phyloP scores from a whole-genome alignment of 306 rosid genomes.

The Cicer chorassanicum region DNA sequence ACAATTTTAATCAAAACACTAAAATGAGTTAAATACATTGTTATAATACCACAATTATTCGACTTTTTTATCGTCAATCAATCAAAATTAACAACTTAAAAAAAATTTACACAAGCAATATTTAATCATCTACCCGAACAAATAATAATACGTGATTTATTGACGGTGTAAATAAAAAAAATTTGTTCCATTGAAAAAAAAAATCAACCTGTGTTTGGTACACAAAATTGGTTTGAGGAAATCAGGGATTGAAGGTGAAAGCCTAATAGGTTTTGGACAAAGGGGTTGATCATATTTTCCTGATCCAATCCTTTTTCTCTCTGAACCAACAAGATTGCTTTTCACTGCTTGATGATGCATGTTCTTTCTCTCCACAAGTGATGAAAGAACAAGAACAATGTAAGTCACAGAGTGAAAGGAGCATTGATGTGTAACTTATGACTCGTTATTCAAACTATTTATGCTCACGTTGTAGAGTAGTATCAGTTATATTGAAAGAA shows the following conservation, averaged over 20 bases:
- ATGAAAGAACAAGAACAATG: constrained; percentile 7
- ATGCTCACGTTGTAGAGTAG: constrained; percentile 43
- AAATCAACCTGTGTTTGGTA: constrained; percentile 61
- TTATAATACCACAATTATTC: background rate
- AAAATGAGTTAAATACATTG: background rate
- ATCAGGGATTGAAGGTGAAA: constrained; percentile 62
- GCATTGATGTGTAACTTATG: constrained; percentile 44
- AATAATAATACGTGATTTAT: too few relatives aligned
- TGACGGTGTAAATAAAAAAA: background rate
- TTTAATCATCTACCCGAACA: too few relatives aligned
- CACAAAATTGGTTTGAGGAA: constrained; percentile 72
- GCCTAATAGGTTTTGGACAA: constrained; percentile 75
- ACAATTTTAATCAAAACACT: background rate
- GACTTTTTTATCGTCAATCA: background rate
- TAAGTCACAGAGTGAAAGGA: constrained; percentile 50
- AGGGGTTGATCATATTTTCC: constrained; percentile 59
- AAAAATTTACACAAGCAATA: too few relatives aligned
- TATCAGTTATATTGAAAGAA: constrained; percentile 43
- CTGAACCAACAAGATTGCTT: constrained; percentile 56
- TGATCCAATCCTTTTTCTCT: constrained; percentile 49
- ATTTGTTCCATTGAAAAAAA: background rate
- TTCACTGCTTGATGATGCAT: constrained; percentile 70
- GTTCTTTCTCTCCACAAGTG: constrained; percentile 27
- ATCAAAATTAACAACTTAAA: too few relatives aligned
- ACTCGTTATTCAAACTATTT: constrained; percentile 51